A percentile compares a stretch with the other conserved stretches of the same genome.
These are phyloP conservation scores for Parathielavia appendiculata DNA, from an alignment of 495 filamentous ascomycete species.

Conservation along the genomic window DNA sequence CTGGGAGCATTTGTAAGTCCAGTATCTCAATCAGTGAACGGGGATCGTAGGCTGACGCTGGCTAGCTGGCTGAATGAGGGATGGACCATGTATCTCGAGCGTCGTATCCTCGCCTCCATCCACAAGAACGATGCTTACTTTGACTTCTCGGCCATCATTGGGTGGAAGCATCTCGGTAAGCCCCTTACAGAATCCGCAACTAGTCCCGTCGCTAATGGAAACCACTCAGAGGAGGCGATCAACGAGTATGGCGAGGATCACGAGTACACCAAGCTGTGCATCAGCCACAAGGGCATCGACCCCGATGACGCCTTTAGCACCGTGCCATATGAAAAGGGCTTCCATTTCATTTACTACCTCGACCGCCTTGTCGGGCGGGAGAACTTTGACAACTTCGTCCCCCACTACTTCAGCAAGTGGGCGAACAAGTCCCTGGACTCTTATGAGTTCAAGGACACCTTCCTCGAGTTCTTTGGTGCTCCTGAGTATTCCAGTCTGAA, in stretches of 20 bases:
- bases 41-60: background rate
- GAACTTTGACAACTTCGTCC: conserved; percentile 90
- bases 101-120: conserved; percentile 60
- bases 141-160: conserved; percentile 90
- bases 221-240: conserved; percentile 59
- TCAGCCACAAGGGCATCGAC: conserved; percentile 81
- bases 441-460: conserved; percentile 83
- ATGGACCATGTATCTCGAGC: conserved; percentile 92
- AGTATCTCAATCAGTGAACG: background rate
- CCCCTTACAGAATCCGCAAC: background rate
- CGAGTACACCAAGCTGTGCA: conserved; percentile 86
- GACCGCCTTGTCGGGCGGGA: conserved; percentile 79
- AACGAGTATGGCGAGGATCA: conserved; percentile 71
- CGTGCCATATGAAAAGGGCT: conserved; percentile 70
- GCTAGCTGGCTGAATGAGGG: conserved; percentile 84
- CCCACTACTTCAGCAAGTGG: conserved; percentile 85
- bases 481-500: conserved; percentile 60
- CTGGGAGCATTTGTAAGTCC: conserved; percentile 81
- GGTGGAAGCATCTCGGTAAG: conserved; percentile 58
- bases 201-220: background rate
- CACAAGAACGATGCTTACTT: conserved; percentile 74
- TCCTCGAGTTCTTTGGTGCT: conserved; percentile 73
- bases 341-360: conserved; percentile 65
- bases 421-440: conserved; percentile 78
- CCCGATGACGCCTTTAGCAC: conserved; percentile 92